phyloP scores from a whole-genome alignment of 352 stramenopile species.

The Globisporangium apiculatum region DNA sequence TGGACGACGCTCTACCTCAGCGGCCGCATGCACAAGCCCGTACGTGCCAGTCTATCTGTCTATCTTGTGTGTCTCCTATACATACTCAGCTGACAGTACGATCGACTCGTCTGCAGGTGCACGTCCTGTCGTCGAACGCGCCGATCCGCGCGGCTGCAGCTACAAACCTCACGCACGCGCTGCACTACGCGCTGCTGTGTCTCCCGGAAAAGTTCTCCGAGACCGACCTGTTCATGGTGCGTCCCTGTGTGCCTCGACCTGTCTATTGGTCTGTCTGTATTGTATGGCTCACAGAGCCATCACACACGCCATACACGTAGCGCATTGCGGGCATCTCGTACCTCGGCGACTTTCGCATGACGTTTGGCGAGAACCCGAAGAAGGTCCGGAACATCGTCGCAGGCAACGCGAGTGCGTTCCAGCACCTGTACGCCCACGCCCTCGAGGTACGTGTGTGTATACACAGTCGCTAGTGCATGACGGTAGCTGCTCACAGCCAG shows the following conservation, averaged over 20 bases:
- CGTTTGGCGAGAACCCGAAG: conserved; percentile 86
- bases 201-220: conserved; percentile 78
- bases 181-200: conserved; percentile 68
- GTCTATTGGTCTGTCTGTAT: background rate
- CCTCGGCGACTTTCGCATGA: conserved; percentile 86
- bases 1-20: conserved; percentile 87
- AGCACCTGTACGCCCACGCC: conserved; percentile 62
- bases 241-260: background rate
- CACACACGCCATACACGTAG: conserved; percentile 16
- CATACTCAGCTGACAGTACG: background rate
- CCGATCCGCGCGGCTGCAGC: conserved; percentile 42
- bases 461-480: no score
- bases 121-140: conserved; percentile 40
- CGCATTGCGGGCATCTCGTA: conserved; percentile 89
- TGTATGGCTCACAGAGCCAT: background rate
- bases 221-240: conserved; percentile 79
- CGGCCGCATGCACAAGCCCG: conserved; percentile 82
- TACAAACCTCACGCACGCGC: conserved; percentile 61
- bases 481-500: no score
- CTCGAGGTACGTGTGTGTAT: conserved; percentile 41
- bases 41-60: conserved; percentile 18
- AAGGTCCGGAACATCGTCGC: conserved; percentile 90
- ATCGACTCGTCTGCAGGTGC: conserved; percentile 28
- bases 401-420: conserved; percentile 74
- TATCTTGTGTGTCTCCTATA: background rate